A percentile compares a stretch with the other conserved stretches of the same genome.
These are phyloP conservation scores for Podospora sp. DNA, from an alignment of 495 filamentous ascomycete genomes.

Conservation along the genomic window DNA sequence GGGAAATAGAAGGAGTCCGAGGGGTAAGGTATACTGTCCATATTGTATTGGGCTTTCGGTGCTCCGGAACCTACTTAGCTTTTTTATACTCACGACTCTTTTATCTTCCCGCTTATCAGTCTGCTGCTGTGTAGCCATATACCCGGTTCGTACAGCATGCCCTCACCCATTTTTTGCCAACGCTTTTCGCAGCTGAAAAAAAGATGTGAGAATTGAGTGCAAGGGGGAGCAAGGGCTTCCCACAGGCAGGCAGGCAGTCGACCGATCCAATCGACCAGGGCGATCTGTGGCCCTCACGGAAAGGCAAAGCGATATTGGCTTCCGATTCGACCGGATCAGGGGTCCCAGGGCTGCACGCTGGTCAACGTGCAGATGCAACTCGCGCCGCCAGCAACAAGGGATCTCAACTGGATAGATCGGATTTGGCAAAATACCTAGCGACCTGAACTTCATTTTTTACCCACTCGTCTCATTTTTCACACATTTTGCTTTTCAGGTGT, in stretches of 20 bases:
- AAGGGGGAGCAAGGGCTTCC: not conserved
- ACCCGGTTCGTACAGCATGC: not conserved
- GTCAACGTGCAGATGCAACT: not conserved
- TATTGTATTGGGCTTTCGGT: slow-evolving; percentile 19
- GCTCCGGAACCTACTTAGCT: slow-evolving; percentile 12
- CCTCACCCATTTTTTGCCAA: not conserved
- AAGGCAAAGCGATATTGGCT: not conserved
- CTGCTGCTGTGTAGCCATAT: not conserved
- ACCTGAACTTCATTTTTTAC: not conserved
- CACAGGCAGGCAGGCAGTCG: not conserved
- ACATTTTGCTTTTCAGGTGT: not conserved
- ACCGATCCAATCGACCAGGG: slow-evolving; percentile 1
- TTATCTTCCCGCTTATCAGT: not conserved
- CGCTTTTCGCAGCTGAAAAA: not conserved
- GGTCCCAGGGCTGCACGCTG: not conserved
- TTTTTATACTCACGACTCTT: slow-evolving; percentile 1
- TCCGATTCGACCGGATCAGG: slow-evolving; percentile 13
- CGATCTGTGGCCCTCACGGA: slow-evolving; percentile 13
- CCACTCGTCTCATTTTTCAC: not conserved
- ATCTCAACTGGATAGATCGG: not conserved
- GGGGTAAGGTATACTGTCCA: slow-evolving; percentile 18
- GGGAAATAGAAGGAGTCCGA: slow-evolving; percentile 25
- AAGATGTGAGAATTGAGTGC: not conserved
- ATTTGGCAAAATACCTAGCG: not conserved
- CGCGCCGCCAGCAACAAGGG: not conserved